phyloP scores from a whole-genome alignment of 805 yeast species.

The Lachancea meyersii region DNA sequence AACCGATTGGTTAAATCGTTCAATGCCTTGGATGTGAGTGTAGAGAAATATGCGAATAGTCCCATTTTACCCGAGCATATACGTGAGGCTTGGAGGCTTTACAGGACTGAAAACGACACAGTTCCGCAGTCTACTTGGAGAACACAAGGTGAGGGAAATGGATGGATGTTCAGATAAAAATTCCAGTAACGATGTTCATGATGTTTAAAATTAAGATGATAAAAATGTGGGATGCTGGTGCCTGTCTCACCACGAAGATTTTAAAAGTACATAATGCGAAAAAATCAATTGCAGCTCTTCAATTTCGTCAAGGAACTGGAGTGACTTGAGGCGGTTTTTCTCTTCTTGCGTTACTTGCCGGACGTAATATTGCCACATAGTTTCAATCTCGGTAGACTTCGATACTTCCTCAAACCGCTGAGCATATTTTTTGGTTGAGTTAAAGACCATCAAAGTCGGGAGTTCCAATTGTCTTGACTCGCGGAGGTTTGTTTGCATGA shows the following conservation, averaged over 20 bases:
- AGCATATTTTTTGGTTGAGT: constrained; percentile 34
- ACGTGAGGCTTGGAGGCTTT: constrained; percentile 81
- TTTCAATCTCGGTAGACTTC: constrained; percentile 9
- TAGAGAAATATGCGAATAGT: constrained; percentile 36
- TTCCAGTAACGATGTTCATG: not conserved
- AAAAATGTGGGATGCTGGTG: not conserved
- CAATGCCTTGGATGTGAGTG: constrained; percentile 27
- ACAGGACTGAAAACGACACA: constrained; percentile 58
- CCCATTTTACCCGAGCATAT: constrained; percentile 82
- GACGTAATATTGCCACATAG: constrained; percentile 34
- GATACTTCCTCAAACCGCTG: constrained; percentile 15
- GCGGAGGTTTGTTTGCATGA: constrained; percentile 47
- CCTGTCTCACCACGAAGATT: constrained; percentile 22
- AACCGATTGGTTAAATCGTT: constrained; percentile 28
- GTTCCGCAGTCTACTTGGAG: constrained; percentile 64
- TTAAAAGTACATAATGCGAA: constrained; percentile 45
- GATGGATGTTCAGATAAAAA: constrained; percentile 54
- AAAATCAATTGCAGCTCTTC: constrained; percentile 50
- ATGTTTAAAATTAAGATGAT: too few relatives aligned
- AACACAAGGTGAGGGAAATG: constrained; percentile 64
- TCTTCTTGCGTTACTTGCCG: constrained; percentile 36
- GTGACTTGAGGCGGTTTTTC: constrained; percentile 35
- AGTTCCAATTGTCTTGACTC: constrained; percentile 43
- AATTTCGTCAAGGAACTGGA: constrained; percentile 54
- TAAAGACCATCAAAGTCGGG: constrained; percentile 35